Conservation (phyloP, 2,329 filamentous ascomycete species). For the Penicillium sp. region DNA sequence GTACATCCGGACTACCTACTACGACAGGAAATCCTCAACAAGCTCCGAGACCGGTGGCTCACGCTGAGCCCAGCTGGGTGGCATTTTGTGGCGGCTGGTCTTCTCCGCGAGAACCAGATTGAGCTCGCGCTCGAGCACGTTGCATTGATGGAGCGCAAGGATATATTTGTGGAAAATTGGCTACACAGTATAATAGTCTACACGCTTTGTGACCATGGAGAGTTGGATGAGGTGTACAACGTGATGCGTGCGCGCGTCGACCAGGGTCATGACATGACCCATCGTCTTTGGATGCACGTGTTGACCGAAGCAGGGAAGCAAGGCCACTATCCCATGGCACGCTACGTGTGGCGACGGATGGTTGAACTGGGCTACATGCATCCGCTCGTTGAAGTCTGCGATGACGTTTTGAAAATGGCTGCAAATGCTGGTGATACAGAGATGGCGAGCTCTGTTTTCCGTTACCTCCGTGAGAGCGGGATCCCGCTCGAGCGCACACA, state of each 20-base stretch:
- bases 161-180: conserved; percentile 63
- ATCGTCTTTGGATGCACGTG: conserved; percentile 64
- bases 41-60: conserved; percentile 66
- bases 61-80: conserved; percentile 59
- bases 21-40: conserved; percentile 66
- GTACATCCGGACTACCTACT: conserved; percentile 83
- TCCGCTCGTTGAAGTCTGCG: conserved; percentile 62
- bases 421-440: conserved; percentile 64
- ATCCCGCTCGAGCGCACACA: conserved; percentile 61
- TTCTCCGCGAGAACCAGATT: conserved; percentile 77
- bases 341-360: conserved; percentile 67
- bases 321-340: conserved; percentile 61
- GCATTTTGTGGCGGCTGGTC: conserved; percentile 66
- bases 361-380: conserved; percentile 60
- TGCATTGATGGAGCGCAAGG: conserved; percentile 61
- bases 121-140: conserved; percentile 74
- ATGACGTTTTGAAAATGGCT: conserved; percentile 69
- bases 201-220: conserved; percentile 66
- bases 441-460: conserved; percentile 69
- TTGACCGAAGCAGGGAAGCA: conserved; percentile 70
- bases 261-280: conserved; percentile 48
- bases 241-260: conserved; percentile 61
- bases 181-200: conserved; percentile 75
- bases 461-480: conserved; percentile 58
- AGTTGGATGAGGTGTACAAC: conserved; percentile 72